phyloP scores from a whole-genome alignment of 2,329 filamentous ascomycete genomes.

The Xylaria sp. region DNA sequence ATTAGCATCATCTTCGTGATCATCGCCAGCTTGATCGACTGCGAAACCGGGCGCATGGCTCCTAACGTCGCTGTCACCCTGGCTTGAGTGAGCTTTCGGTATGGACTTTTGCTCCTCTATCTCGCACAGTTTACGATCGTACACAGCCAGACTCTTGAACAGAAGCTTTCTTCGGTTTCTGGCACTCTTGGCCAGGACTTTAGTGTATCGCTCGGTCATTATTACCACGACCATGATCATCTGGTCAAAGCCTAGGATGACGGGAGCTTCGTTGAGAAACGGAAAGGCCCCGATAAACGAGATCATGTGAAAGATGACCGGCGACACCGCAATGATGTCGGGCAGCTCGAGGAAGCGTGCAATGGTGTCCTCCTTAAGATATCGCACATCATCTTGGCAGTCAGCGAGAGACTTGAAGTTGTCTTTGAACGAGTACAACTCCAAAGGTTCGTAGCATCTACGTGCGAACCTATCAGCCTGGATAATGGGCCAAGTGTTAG shows the following conservation, averaged over 20 bases:
- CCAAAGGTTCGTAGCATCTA: constrained; percentile 65
- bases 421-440: constrained; percentile 68
- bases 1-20: constrained; percentile 22
- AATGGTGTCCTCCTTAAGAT: constrained; percentile 66
- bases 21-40: constrained; percentile 41
- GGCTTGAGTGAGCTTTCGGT: constrained; percentile 8
- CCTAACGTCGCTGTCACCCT: neutral
- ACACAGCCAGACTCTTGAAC: constrained; percentile 67
- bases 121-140: constrained; percentile 53
- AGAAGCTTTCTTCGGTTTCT: constrained; percentile 58
- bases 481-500: constrained; percentile 1
- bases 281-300: constrained; percentile 70
- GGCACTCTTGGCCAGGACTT: constrained; percentile 54
- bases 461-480: constrained; percentile 61
- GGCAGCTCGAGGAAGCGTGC: constrained; percentile 69
- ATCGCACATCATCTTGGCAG: constrained; percentile 53
- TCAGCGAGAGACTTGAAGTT: constrained; percentile 68
- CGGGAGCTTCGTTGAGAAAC: constrained; percentile 64
- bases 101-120: constrained; percentile 21
- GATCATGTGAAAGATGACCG: constrained; percentile 66
- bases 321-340: constrained; percentile 60
- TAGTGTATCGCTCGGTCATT: constrained; percentile 63
- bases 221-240: constrained; percentile 68
- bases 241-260: constrained; percentile 62
- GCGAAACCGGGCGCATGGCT: constrained; percentile 39